Base-by-base conservation (phyloP, 208 protist genomes). In the Leishmania major region DNA sequence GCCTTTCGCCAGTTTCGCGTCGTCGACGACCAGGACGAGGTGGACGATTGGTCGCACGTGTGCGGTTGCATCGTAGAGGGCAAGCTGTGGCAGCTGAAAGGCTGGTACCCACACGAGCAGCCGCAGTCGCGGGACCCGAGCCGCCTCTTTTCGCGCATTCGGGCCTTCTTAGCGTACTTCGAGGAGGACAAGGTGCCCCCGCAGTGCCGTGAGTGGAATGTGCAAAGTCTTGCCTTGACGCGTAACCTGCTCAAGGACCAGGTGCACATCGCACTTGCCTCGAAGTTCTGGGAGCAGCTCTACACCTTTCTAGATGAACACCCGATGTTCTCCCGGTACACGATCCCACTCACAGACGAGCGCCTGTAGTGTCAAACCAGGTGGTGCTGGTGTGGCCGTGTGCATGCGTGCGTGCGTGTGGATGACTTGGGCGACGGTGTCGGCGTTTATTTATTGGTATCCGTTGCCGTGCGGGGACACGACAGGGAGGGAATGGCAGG, bases 141-240 rank as follows among this genome's bases (percentile, higher is more conserved):
- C 79, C 77, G 85, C 67, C 87, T 97, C 74, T 97, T 97, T 76
- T 87, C 83, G 59, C 88, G 88, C 31, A 80, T 96, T 35, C 89
- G 90, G 55, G 95, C 92, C 43, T 97, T 96, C 77, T 80, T 97
- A 78, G 91, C 93, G 4, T 97, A 96, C 82, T 94, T 97, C 85
- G 95, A 96, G 79, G 95, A 97, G 78, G 95, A 97, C 67, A 95
- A 92, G 79, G 83, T 96, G 31, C 95, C 95, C 0, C 79, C 81
- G 51, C 91, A 91, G 77, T 81, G 90, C 64, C 88, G 90, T 53
- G 85, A 97, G 79, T 97, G 95, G 93, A 88, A 89, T 66, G 93
- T 97, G 59, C 83, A 90, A 75, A 92, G 92, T 74, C 87, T 97
- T 67, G 37, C 88, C 37, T 81, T 97, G 71, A 96, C 89, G 22